Evolutionary conservation across 148 eudicot species (phyloP).

Genomic region (Silene uniflora): DNA sequence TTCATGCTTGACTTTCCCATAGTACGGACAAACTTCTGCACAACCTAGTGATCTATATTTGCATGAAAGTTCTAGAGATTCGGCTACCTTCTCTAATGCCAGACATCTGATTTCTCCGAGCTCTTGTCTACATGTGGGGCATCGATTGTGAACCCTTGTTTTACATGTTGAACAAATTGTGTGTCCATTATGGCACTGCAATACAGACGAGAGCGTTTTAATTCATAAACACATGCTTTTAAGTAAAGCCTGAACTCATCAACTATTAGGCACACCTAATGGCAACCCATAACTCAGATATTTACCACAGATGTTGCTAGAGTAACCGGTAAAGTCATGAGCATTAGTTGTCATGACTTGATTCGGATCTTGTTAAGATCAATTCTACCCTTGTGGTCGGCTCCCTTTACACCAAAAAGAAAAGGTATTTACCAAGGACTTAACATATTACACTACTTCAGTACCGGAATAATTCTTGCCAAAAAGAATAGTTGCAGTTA

Average conservation of each 20-base stretch:
- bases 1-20: constrained; percentile 39
- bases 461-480: neutral
- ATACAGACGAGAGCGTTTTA: neutral
- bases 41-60: constrained; percentile 34
- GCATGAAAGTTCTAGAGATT: constrained; percentile 42
- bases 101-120: constrained; percentile 41
- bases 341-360: neutral
- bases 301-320: neutral
- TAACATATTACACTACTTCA: neutral
- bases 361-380: too few species aligned
- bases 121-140: constrained; percentile 43
- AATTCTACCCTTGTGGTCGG: too few species aligned
- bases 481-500: neutral
- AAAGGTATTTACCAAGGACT: neutral
- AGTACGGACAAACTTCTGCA: constrained; percentile 32
- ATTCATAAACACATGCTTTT: neutral
- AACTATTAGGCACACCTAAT: neutral
- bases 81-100: constrained; percentile 39
- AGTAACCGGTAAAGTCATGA: neutral
- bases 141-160: constrained; percentile 37
- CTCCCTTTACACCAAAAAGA: too few species aligned
- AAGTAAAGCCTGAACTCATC: neutral
- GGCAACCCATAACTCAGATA: neutral
- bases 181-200: constrained; percentile 40
- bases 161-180: constrained; percentile 40